phyloP scores from a whole-genome alignment of 495 filamentous ascomycete species.

The Daldinia childiae region DNA sequence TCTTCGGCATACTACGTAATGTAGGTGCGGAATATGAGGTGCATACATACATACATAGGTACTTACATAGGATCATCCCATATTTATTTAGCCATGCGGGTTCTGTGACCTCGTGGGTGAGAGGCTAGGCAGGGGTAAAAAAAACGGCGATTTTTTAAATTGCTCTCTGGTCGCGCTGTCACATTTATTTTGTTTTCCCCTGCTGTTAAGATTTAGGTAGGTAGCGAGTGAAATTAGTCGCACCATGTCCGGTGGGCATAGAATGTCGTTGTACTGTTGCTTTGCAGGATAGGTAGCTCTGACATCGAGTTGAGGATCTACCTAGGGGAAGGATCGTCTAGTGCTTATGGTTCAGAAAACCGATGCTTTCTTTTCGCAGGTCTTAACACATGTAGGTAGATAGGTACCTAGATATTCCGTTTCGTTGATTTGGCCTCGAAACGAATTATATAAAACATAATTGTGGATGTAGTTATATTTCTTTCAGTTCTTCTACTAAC shows the following conservation, averaged over 20 bases:
- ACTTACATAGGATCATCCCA: not conserved
- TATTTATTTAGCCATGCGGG: not conserved
- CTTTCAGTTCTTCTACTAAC: too few relatives aligned
- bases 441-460: too few relatives aligned
- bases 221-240: not conserved
- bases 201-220: too few relatives aligned
- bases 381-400: too few relatives aligned
- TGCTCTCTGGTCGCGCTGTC: not conserved
- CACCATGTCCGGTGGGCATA: not conserved
- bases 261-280: not conserved
- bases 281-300: not conserved
- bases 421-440: not conserved
- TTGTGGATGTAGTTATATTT: too few relatives aligned
- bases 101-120: not conserved
- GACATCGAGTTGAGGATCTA: not conserved
- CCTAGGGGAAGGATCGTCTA: not conserved
- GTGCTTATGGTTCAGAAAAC: not conserved
- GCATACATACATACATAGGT: not conserved
- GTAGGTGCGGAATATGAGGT: not conserved
- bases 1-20: constrained; percentile 2
- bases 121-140: not conserved
- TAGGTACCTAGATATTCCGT: too few relatives aligned
- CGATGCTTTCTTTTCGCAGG: not conserved
- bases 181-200: not conserved
- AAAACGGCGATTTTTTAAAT: not conserved